phyloP scores from a whole-genome alignment of 1,139 yeast species.

The Zygosaccharomyces sapae region DNA sequence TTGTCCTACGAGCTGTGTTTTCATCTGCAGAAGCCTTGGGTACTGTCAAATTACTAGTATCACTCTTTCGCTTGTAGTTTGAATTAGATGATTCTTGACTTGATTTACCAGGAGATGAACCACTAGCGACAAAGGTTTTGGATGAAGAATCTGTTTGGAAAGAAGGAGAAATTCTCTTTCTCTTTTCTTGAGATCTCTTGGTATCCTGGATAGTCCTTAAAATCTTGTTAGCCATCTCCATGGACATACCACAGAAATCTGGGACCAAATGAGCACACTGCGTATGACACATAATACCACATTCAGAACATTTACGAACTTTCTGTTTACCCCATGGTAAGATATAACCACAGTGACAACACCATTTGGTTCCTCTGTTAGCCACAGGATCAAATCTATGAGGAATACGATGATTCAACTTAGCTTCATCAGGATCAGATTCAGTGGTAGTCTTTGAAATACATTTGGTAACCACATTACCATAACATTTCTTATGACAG shows the following conservation, averaged over 20 bases:
- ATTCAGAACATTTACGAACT: slow-evolving; percentile 88
- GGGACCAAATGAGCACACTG: slow-evolving; percentile 93
- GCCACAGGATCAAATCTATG: slow-evolving; percentile 89
- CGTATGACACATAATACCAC: slow-evolving; percentile 93
- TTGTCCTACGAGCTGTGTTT: neutral
- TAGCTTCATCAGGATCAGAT: slow-evolving; percentile 78
- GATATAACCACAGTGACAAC: slow-evolving; percentile 96
- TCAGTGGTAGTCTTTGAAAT: slow-evolving; percentile 88
- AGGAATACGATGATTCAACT: slow-evolving; percentile 92
- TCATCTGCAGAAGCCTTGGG: neutral
- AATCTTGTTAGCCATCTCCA: slow-evolving; percentile 93
- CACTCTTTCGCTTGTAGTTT: slow-evolving; percentile 1
- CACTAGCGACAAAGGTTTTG: slow-evolving; percentile 15
- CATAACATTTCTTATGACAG: slow-evolving; percentile 92
- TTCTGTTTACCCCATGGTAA: slow-evolving; percentile 93
- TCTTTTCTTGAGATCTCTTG: slow-evolving; percentile 43
- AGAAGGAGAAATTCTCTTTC: slow-evolving; percentile 17
- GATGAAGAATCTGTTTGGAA: slow-evolving; percentile 14
- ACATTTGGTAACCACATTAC: slow-evolving; percentile 92
- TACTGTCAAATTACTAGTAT: neutral
- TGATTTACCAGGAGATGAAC: slow-evolving; percentile 13
- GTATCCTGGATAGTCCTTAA: slow-evolving; percentile 80
- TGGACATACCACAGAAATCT: slow-evolving; percentile 96
- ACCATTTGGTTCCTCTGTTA: slow-evolving; percentile 97
- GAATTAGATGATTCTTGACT: slow-evolving; percentile 4